Conservation (phyloP, 1,284 basidiomycete species). For the Spongiforma sp. region DNA sequence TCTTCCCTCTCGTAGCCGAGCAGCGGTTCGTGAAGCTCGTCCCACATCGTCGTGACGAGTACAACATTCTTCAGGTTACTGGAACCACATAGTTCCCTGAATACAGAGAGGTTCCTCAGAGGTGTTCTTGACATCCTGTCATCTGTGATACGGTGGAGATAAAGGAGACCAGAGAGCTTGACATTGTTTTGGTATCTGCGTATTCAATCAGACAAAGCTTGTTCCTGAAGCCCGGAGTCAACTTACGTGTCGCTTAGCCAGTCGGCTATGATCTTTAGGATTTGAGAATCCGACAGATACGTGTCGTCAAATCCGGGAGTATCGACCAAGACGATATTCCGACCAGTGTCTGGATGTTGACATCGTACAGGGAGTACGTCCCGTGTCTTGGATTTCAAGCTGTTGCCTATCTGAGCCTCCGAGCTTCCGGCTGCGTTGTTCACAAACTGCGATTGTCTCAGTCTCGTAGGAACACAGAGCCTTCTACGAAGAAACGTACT, state of each 20-base stretch:
- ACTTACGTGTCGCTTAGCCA: constrained; percentile 25
- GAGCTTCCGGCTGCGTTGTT: constrained; percentile 21
- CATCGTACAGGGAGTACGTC: constrained; percentile 15
- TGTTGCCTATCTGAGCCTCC: constrained; percentile 18
- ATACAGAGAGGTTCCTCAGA: constrained; percentile 46
- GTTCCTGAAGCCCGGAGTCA: not conserved
- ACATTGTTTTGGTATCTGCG: constrained; percentile 39
- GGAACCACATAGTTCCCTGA: constrained; percentile 49
- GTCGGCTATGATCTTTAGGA: constrained; percentile 25
- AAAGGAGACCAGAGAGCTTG: constrained; percentile 48
- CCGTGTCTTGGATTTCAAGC: constrained; percentile 20
- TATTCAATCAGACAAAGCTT: not conserved
- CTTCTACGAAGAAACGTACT: constrained; percentile 22
- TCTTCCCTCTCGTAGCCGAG: constrained; percentile 22
- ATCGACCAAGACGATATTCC: constrained; percentile 16
- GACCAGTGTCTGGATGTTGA: not conserved
- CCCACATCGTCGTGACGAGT: constrained; percentile 4
- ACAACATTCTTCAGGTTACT: not conserved
- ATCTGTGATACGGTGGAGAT: constrained; percentile 54
- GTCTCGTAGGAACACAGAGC: not conserved
- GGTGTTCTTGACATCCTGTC: constrained; percentile 47
- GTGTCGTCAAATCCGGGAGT: constrained; percentile 17
- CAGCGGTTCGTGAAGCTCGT: constrained; percentile 10
- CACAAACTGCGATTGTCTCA: constrained; percentile 21
- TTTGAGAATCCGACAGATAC: constrained; percentile 21